These are phyloP conservation scores for Fusarium sp. DNA, from an alignment of 2,329 filamentous ascomycete genomes.

Conservation along the genomic window DNA sequence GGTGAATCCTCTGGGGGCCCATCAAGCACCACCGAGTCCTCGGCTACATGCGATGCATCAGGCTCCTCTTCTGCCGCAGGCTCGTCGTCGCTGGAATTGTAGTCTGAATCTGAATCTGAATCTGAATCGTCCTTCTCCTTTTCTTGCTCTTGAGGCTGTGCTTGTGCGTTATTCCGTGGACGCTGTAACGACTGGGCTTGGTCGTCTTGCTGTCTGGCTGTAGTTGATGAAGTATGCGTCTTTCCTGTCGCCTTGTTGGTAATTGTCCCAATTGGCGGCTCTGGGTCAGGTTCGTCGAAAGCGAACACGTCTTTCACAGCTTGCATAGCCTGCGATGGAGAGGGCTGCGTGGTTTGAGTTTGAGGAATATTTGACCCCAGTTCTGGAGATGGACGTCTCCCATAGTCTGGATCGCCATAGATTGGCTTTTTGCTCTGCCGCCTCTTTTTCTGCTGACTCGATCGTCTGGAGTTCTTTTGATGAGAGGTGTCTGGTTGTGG, in stretches of 20 bases:
- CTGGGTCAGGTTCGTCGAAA: background rate
- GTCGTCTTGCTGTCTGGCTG: background rate
- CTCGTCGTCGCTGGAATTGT: background rate
- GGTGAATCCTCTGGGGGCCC: constrained; percentile 15
- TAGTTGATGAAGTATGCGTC: background rate
- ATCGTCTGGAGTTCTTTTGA: background rate
- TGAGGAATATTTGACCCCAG: constrained; percentile 16
- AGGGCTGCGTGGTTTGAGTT: background rate
- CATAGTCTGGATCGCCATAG: constrained; percentile 9
- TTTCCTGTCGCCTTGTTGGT: background rate
- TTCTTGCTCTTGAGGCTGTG: background rate
- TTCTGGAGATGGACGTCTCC: constrained; percentile 24
- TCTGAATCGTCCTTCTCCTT: background rate
- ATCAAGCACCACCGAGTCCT: constrained; percentile 40
- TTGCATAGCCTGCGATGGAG: background rate
- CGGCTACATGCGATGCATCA: background rate
- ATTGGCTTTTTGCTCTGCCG: constrained; percentile 27
- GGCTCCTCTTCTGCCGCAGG: background rate
- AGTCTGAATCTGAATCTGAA: background rate
- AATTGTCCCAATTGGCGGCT: background rate
- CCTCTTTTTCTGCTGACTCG: constrained; percentile 2
- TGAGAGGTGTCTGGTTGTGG: background rate
- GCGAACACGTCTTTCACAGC: background rate
- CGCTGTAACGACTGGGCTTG: background rate
- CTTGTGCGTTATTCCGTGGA: background rate